phyloP scores from a whole-genome alignment of 768 basidiomycete species.

The Panaeolus papilionaceus region DNA sequence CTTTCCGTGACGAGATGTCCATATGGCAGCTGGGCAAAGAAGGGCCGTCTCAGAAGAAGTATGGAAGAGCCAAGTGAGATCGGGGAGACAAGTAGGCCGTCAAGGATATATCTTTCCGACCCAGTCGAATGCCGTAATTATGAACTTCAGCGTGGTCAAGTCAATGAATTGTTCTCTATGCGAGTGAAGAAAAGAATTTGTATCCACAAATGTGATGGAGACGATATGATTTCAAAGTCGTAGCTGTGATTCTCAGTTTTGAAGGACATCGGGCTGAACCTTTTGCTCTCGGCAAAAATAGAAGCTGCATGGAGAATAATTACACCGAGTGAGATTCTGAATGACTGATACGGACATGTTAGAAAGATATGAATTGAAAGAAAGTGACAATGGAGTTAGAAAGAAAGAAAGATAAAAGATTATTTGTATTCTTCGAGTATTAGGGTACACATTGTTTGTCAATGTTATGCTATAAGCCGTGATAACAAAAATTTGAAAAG shows the following conservation, averaged over 20 bases:
- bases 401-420: background rate
- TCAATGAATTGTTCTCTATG: too few relatives aligned
- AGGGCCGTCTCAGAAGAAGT: background rate
- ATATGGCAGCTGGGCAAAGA: background rate
- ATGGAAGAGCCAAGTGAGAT: background rate
- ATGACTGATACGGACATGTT: background rate
- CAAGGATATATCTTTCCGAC: background rate
- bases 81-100: conserved; percentile 8
- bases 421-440: background rate
- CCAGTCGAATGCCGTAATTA: background rate
- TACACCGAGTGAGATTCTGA: conserved; percentile 1
- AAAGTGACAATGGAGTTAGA: conserved; percentile 5
- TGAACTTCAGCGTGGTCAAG: too few relatives aligned
- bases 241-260: background rate
- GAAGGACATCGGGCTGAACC: background rate
- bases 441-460: conserved; percentile 33
- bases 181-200: background rate
- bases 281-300: background rate
- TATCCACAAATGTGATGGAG: too few relatives aligned
- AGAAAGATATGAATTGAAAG: background rate
- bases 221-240: too few relatives aligned
- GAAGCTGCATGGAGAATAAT: background rate
- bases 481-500: conserved; percentile 40
- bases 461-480: conserved; percentile 35
- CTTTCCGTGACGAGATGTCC: background rate